Conservation (phyloP, 495 filamentous ascomycete genomes). For the Pseudoneurospora amorphoporcata region DNA sequence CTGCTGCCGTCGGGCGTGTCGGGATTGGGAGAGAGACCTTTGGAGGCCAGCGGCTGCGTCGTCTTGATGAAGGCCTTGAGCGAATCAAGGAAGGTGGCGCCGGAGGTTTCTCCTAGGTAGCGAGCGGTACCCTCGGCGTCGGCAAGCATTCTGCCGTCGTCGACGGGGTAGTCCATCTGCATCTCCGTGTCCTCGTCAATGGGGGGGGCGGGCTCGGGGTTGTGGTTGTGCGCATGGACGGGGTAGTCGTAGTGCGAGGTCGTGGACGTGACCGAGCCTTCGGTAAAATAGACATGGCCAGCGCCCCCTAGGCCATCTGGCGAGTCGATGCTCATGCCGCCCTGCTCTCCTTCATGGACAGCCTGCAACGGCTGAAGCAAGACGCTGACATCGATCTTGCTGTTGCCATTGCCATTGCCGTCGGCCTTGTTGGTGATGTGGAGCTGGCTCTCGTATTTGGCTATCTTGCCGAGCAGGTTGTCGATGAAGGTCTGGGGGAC, state of each 20-base stretch:
- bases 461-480: constrained; percentile 15
- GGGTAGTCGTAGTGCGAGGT: background rate
- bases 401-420: constrained; percentile 6
- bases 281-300: background rate
- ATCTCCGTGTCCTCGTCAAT: constrained; percentile 8
- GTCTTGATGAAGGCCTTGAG: constrained; percentile 25
- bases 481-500: constrained; percentile 20
- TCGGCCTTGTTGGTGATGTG: constrained; percentile 5
- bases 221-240: background rate
- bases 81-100: constrained; percentile 28
- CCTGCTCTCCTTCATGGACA: background rate
- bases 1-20: background rate
- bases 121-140: constrained; percentile 24
- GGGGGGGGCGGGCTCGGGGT: background rate
- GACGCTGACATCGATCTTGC: constrained; percentile 2
- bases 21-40: background rate
- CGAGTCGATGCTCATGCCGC: background rate
- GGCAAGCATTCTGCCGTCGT: constrained; percentile 23
- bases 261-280: constrained; percentile 1
- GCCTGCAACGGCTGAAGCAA: background rate
- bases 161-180: background rate
- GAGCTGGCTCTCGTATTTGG: constrained; percentile 11
- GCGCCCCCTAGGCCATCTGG: background rate
- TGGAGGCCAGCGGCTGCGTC: constrained; percentile 10
- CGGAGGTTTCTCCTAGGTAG: constrained; percentile 30